Evolutionary conservation across 495 filamentous ascomycete species (phyloP), one percentile per base, ranked within the genome.

Genomic region (Apiosordaria backusii): DNA sequence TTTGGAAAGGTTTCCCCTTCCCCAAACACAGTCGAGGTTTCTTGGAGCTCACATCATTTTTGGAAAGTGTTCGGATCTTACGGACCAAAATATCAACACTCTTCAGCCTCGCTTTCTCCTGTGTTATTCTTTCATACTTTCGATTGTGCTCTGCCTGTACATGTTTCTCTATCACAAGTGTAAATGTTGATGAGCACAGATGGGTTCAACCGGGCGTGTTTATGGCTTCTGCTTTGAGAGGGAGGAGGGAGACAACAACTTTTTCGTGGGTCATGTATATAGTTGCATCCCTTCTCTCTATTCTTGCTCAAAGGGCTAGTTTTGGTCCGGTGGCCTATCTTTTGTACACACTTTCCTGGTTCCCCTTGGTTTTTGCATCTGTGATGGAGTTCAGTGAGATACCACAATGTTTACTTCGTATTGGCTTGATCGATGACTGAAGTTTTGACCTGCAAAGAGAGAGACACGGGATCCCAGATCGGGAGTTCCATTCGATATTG

Each of bases 71-170:
- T 61, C 35, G 35, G 35, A 45, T 45, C 35, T 45, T 45, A 53
- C 23, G 27, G 61, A 55, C 54, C n/a, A 19, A 67, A 67, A 50
- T 61, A 61, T 19, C 61, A 57, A 67, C 68, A 61, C 68, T 50
- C 23, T 70, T 67, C 68, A 60, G 4, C 27, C 59, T 62, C 58
- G 13, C 18, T 18, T 52, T 40, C 50, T 67, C 19, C 62, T 62
- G 64, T 66, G 64, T 23, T 55, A 19, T 55, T 19, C 52, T 23
- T 55, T 19, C 10, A 15, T 21, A 55, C n/a, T 19, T 55, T 55
- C 59, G 3, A 61, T 67, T 62, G 64, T 66, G 64, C 52, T 55
- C 52, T 55, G 52, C 52, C 52, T 55, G 52, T 55, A 19, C n/a
- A 55, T 19, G 52, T 18, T 55, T 55, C n/a, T 45, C 35, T 45